phyloP scores from a whole-genome alignment of 805 yeast genomes.

The Starmerella scarabaei region DNA sequence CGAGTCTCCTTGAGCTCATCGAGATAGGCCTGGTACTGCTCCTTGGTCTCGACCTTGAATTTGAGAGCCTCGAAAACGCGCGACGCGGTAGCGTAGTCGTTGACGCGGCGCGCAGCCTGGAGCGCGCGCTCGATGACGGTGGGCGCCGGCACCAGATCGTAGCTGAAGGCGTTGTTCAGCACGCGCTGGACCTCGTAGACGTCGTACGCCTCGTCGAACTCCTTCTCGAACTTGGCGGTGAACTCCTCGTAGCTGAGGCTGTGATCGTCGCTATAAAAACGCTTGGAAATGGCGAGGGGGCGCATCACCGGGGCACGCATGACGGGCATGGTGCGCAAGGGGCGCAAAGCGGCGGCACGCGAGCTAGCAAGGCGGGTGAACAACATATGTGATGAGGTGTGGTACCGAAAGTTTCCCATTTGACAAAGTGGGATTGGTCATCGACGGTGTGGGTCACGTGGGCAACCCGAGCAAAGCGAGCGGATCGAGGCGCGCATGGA shows the following conservation, averaged over 20 bases:
- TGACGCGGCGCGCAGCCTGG: constrained; percentile 96
- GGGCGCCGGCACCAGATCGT: constrained; percentile 98
- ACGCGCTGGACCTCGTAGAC: constrained; percentile 84
- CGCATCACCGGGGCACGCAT: constrained; percentile 7
- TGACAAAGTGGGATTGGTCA: constrained; percentile 7
- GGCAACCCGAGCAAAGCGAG: background rate
- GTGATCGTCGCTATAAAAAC: constrained; percentile 17
- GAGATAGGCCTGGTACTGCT: constrained; percentile 90
- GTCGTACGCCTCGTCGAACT: constrained; percentile 87
- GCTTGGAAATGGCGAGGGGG: constrained; percentile 8
- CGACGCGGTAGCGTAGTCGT: constrained; percentile 96
- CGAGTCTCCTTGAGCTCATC: constrained; percentile 87
- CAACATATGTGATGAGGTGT: constrained; percentile 1
- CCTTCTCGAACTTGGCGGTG: constrained; percentile 66
- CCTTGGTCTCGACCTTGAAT: constrained; percentile 87
- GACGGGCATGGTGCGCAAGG: constrained; percentile 13
- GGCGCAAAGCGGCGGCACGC: constrained; percentile 11
- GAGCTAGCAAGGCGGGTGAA: constrained; percentile 14
- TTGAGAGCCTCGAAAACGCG: constrained; percentile 93
- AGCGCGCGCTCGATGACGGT: constrained; percentile 89
- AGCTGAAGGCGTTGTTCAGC: constrained; percentile 93
- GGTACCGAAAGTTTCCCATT: background rate
- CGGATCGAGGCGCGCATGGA: background rate
- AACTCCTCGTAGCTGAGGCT: constrained; percentile 25
- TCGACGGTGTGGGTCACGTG: background rate